phyloP scores from a whole-genome alignment of 352 stramenopile genomes.

The Thalassiosira pacifica region DNA sequence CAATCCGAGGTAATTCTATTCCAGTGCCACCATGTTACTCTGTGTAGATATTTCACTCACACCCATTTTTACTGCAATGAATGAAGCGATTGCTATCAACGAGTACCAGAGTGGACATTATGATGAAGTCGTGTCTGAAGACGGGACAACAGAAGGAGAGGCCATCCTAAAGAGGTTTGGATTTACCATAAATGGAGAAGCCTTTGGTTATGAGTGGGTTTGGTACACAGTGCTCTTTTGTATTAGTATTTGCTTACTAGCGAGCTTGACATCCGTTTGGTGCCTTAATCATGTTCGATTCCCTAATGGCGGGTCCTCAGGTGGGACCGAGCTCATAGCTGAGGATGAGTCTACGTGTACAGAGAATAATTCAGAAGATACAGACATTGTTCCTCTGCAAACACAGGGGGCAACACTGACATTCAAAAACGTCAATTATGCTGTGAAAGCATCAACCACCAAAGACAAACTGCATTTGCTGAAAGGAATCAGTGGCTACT shows the following conservation, averaged over 20 bases:
- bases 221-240: conserved; percentile 64
- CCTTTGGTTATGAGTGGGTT: conserved; percentile 64
- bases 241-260: conserved; percentile 51
- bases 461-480: conserved; percentile 88
- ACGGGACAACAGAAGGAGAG: conserved; percentile 65
- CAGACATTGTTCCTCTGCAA: conserved; percentile 67
- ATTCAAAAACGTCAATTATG: conserved; percentile 83
- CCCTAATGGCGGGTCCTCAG: conserved; percentile 40
- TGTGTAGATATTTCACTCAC: too few relatives aligned
- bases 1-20: too few relatives aligned
- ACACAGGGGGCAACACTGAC: conserved; percentile 81
- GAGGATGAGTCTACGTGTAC: conserved; percentile 10
- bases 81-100: conserved; percentile 72
- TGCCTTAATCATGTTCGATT: conserved; percentile 58
- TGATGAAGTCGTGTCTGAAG: conserved; percentile 43
- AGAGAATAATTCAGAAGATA: not conserved
- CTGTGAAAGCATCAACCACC: conserved; percentile 73
- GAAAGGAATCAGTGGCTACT: conserved; percentile 88
- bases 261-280: conserved; percentile 30
- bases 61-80: too few relatives aligned
- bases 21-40: too few relatives aligned
- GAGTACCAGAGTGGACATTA: conserved; percentile 71
- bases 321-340: conserved; percentile 1
- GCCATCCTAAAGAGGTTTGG: conserved; percentile 65
- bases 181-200: conserved; percentile 63